Evolutionary conservation across 441 rosid species (phyloP).

Genomic region (Adansonia rubrostipa): DNA sequence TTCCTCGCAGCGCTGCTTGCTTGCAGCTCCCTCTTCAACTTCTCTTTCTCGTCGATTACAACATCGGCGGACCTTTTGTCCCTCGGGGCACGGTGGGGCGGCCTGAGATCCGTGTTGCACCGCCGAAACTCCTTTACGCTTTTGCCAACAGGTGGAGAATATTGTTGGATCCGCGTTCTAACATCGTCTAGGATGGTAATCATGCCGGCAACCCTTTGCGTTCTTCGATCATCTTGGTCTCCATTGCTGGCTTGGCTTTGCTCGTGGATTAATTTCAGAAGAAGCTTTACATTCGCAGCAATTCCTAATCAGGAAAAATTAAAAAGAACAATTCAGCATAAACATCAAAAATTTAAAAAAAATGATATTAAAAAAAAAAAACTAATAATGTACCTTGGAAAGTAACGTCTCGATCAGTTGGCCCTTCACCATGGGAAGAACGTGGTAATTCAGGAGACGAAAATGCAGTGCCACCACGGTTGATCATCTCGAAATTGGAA

Average conservation of each 20-base stretch:
- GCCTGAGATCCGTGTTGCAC: slow-evolving; percentile 69
- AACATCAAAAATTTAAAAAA: no score
- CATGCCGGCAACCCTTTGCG: slow-evolving; percentile 71
- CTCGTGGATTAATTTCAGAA: slow-evolving; percentile 71
- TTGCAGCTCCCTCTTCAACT: slow-evolving; percentile 52
- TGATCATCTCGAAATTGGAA: slow-evolving; percentile 20
- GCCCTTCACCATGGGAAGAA: slow-evolving; percentile 21
- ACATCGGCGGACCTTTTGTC: slow-evolving; percentile 44
- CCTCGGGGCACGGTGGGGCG: slow-evolving; percentile 35
- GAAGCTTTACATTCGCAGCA: slow-evolving; percentile 62
- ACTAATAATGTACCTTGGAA: slow-evolving; percentile 43
- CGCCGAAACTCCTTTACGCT: slow-evolving; percentile 56
- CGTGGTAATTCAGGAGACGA: slow-evolving; percentile 60
- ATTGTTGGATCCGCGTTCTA: slow-evolving; percentile 60
- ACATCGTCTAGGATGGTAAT: slow-evolving; percentile 75
- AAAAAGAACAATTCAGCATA: background rate
- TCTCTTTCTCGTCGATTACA: slow-evolving; percentile 49
- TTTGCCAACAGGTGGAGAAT: slow-evolving; percentile 37
- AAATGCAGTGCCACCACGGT: slow-evolving; percentile 39
- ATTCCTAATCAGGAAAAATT: slow-evolving; percentile 38
- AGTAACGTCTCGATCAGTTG: slow-evolving; percentile 38
- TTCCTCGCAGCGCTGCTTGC: slow-evolving; percentile 63
- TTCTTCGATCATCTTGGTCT: slow-evolving; percentile 53
- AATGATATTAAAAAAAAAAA: no score
- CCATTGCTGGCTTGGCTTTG: slow-evolving; percentile 57